Percentiles rank a stretch among this genome's conserved stretches.
These are phyloP conservation scores for Chalciporus chontae DNA, from an alignment of 768 basidiomycete species.

Conservation along the genomic window DNA sequence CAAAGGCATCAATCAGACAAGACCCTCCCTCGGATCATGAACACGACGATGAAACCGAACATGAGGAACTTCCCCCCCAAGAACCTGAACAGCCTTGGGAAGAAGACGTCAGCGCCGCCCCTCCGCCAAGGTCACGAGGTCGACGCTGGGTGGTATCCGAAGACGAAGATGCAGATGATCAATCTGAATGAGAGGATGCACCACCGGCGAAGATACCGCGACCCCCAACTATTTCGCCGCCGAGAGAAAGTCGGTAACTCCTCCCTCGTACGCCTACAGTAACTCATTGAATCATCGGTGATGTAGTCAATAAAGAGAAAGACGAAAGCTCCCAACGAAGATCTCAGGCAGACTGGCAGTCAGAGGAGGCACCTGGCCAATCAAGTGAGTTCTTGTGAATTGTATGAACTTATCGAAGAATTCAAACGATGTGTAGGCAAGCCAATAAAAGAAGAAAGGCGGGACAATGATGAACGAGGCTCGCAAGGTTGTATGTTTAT, in stretches of 20 bases:
- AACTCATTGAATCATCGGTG: background rate
- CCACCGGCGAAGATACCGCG: background rate
- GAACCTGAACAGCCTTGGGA: slow-evolving; percentile 1
- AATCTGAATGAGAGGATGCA: slow-evolving; percentile 2
- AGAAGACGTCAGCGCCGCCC: background rate
- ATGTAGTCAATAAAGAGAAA: slow-evolving; percentile 5
- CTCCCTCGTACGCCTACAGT: background rate
- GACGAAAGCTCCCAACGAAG: background rate
- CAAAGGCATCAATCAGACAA: background rate
- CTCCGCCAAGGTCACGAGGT: slow-evolving; percentile 1
- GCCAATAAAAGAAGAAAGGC: slow-evolving; percentile 18
- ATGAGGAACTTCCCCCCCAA: background rate
- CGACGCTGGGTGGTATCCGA: slow-evolving; percentile 10
- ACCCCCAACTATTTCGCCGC: slow-evolving; percentile 2
- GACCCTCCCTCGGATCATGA: slow-evolving; percentile 4
- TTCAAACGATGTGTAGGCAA: slow-evolving; percentile 7
- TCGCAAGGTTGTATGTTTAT: slow-evolving; percentile 13
- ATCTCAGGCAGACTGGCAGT: background rate
- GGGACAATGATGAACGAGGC: background rate
- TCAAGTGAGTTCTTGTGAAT: slow-evolving; percentile 4
- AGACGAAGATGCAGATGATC: slow-evolving; percentile 5
- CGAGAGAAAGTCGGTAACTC: background rate
- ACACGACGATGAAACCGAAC: background rate
- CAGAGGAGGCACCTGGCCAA: background rate
- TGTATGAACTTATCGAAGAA: background rate